Base-by-base conservation (phyloP, 768 basidiomycete genomes). In the Lentinula sp. region DNA sequence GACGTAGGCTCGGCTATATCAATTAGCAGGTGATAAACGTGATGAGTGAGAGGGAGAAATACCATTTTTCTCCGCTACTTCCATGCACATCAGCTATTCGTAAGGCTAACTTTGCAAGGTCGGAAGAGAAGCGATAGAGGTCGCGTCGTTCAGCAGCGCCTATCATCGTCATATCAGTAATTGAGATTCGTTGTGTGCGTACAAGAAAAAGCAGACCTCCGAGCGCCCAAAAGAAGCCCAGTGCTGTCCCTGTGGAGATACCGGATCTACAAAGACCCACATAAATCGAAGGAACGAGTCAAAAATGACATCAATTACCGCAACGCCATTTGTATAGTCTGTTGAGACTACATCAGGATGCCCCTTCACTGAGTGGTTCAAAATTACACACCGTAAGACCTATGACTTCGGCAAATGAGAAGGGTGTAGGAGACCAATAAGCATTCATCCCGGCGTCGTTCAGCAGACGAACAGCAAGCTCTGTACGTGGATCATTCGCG, bases 381-480 rank as follows among this genome's bases (percentile, higher is more conserved):
- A 28, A 15, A 43, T 37, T 33, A 74, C 82, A 48, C 61, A 88
- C 88, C 64, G 85, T 88, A 45, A 88, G 72, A 15, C 88, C 88
- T 53, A 89, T 83, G 16, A 85, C 73, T 68, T 86, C 86, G 9
- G 79, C 73, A 65, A 87, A 84, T 1, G 81, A 80, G 57, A 79
- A 78, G 9, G 79, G 72, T 1, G 77, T 76, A 12, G 81, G 77
- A 64, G 81, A 86, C 88, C 88, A 90, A 66, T 88, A 89, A 10
- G 88, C 86, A 68, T 86, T 86, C 33, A 82, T 81, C 4, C 85
- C 86, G 20, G 87, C 87, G 66, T 91, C 89, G 64, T 87, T 87
- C 35, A 90, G 74, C 51, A 90, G 70, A 10, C 81, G 75, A 8
- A 89, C 84, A 8, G 86, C 85, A 36, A 91, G 76, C 65, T 88